These are phyloP conservation scores for Bipolaris gigantea DNA, from an alignment of 2,329 filamentous ascomycete genomes.

Conservation along the genomic window DNA sequence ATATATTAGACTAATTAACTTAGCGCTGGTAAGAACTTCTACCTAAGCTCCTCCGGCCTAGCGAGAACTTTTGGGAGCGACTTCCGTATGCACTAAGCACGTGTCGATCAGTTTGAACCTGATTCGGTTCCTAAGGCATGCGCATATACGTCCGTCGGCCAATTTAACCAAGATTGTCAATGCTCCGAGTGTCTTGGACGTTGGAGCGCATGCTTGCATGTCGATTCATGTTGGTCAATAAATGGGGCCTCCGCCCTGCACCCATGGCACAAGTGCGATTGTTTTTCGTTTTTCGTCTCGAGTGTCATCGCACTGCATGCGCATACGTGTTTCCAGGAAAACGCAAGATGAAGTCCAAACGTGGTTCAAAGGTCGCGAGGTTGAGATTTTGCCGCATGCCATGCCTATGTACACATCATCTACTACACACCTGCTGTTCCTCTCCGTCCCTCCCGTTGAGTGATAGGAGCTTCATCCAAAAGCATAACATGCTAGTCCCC, in stretches of 20 bases:
- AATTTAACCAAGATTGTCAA: background rate
- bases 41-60: no score
- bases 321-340: no score
- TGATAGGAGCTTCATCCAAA: conserved; percentile 4
- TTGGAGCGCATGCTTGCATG: background rate
- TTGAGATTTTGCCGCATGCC: conserved; percentile 2
- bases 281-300: no score
- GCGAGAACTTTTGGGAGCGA: no score
- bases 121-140: conserved; percentile 16
- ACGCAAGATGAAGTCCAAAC: background rate
- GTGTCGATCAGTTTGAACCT: conserved; percentile 10
- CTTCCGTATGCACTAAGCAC: conserved; percentile 20
- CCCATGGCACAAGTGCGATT: background rate
- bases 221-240: background rate
- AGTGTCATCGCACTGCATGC: no score
- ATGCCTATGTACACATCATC: conserved; percentile 17
- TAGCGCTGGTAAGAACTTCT: no score
- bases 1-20: no score
- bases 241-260: background rate
- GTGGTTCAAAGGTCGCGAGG: background rate
- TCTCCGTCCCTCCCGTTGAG: background rate
- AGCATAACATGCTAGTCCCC: conserved; percentile 8
- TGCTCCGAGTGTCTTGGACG: background rate
- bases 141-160: conserved; percentile 4
- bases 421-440: conserved; percentile 16